Conservation (phyloP, 2,329 filamentous ascomycete genomes). For the Claviceps sp. region DNA sequence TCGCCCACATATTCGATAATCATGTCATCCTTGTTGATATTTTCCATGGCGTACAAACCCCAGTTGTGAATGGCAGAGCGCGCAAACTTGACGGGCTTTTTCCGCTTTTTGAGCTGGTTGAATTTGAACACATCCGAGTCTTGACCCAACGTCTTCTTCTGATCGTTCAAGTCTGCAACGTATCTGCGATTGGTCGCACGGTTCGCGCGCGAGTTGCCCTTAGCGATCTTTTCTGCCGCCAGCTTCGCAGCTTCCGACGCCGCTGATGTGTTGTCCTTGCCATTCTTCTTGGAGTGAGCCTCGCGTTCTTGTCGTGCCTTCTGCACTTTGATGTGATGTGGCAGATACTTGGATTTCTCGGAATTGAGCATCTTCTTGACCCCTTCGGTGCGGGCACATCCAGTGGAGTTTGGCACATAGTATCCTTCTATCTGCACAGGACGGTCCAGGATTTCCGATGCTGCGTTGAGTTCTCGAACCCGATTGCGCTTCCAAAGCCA, state of each 20-base stretch:
- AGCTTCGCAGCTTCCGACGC: conserved; percentile 60
- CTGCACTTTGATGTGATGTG: conserved; percentile 92
- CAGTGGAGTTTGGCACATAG: conserved; percentile 76
- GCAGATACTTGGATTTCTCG: conserved; percentile 95
- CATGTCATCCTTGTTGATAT: conserved; percentile 95
- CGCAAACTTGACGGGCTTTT: conserved; percentile 97
- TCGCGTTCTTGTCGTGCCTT: conserved; percentile 86
- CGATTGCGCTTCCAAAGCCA: conserved; percentile 46
- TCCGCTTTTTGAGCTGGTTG: conserved; percentile 98
- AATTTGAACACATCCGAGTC: conserved; percentile 91
- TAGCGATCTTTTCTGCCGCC: conserved; percentile 68
- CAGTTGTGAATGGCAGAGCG: conserved; percentile 97
- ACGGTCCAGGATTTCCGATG: conserved; percentile 12
- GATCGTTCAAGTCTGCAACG: conserved; percentile 87
- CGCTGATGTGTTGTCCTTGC: conserved; percentile 49
- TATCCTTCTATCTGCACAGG: conserved; percentile 43
- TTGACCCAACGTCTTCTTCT: conserved; percentile 71
- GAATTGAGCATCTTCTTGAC: conserved; percentile 92
- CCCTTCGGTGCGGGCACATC: conserved; percentile 81
- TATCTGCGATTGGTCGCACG: conserved; percentile 92
- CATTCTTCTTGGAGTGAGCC: conserved; percentile 52
- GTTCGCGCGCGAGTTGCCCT: conserved; percentile 83
- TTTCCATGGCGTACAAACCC: conserved; percentile 95
- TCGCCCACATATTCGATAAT: conserved; percentile 99
- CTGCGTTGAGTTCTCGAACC: conserved; percentile 40